A percentile compares a stretch with the other conserved stretches of the same genome.
phyloP scores from a whole-genome alignment of 2,329 filamentous ascomycete species.

The Waltergamsia citrina region DNA sequence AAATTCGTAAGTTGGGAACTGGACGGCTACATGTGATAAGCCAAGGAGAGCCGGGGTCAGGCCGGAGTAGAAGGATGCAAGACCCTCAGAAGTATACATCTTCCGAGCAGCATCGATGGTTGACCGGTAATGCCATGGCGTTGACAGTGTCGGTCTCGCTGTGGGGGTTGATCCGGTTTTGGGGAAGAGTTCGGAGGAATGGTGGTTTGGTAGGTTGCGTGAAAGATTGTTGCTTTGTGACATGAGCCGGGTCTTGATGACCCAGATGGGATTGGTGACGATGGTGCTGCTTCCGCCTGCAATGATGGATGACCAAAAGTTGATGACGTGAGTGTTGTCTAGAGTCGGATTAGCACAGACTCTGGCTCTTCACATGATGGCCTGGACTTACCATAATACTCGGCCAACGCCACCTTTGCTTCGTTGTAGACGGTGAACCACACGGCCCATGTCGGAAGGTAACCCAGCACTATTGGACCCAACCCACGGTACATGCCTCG shows the following conservation, averaged over 20 bases:
- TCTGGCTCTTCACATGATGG: background rate
- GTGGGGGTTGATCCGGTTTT: constrained; percentile 44
- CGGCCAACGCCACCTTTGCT: constrained; percentile 65
- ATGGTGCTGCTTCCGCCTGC: constrained; percentile 90
- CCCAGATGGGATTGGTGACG: constrained; percentile 96
- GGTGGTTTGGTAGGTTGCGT: constrained; percentile 33
- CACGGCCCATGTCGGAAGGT: constrained; percentile 95
- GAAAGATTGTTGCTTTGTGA: constrained; percentile 57
- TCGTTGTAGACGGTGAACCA: constrained; percentile 96
- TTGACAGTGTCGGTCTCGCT: constrained; percentile 43
- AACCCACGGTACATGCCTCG: constrained; percentile 88
- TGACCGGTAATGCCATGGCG: constrained; percentile 85
- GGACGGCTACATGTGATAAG: constrained; percentile 89
- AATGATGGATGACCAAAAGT: constrained; percentile 81
- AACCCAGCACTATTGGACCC: constrained; percentile 89
- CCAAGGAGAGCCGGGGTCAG: constrained; percentile 86
- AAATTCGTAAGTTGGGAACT: constrained; percentile 93
- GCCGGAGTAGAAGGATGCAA: constrained; percentile 90
- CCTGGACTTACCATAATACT: constrained; percentile 48
- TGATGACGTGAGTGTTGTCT: constrained; percentile 71
- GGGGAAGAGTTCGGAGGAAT: constrained; percentile 31
- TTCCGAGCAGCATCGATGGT: constrained; percentile 88
- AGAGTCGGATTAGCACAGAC: background rate
- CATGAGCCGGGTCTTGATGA: constrained; percentile 98
- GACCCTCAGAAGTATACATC: constrained; percentile 87